These are phyloP conservation scores for Leucocoprinus sp. DNA, from an alignment of 768 basidiomycete genomes.

Conservation along the genomic window DNA sequence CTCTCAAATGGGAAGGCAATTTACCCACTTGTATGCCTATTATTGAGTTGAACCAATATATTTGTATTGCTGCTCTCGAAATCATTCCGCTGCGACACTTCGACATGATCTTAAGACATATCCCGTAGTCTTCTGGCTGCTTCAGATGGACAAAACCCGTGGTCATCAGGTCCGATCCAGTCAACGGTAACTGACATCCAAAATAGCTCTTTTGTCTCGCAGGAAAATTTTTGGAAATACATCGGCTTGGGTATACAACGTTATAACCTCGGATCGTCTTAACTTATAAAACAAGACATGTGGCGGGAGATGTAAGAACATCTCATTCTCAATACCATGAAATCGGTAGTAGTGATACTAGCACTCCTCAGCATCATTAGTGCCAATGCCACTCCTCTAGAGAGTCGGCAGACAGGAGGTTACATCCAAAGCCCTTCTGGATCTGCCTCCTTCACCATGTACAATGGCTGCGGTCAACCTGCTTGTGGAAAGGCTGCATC, in stretches of 20 bases:
- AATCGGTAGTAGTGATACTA: slow-evolving; percentile 15
- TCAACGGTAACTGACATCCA: neutral
- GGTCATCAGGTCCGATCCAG: neutral
- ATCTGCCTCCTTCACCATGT: slow-evolving; percentile 48
- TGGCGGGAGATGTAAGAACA: neutral
- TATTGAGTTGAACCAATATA: neutral
- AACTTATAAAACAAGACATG: neutral
- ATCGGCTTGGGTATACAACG: neutral
- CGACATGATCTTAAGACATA: too few species aligned
- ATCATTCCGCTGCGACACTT: neutral
- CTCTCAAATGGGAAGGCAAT: neutral
- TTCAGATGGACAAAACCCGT: neutral
- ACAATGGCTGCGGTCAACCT: slow-evolving; percentile 41
- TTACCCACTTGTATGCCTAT: neutral
- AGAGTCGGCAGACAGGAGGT: slow-evolving; percentile 35
- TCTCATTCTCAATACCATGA: slow-evolving; percentile 13
- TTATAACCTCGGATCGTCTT: neutral
- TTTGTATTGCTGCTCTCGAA: neutral
- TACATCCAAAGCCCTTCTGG: slow-evolving; percentile 49
- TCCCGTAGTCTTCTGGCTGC: too few species aligned
- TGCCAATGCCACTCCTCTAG: slow-evolving; percentile 19
- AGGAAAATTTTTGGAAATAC: slow-evolving; percentile 9
- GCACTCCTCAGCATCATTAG: slow-evolving; percentile 17
- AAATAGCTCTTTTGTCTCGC: neutral
- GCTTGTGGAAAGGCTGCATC: slow-evolving; percentile 44